phyloP scores from a whole-genome alignment of 352 stramenopile species.

The Pythium brachiatum region DNA sequence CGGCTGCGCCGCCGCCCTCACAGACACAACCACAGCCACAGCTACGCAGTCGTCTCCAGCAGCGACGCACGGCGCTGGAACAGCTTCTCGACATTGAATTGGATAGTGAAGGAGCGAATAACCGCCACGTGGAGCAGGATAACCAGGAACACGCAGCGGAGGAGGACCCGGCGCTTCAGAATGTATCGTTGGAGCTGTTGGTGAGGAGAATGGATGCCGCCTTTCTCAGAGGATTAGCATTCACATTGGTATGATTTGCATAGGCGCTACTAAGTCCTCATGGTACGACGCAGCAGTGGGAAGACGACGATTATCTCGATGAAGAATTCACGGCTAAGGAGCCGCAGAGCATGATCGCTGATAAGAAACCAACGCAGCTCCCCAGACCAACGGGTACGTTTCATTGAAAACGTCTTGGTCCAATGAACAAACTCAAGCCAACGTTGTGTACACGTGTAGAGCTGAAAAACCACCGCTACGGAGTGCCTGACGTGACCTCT shows the following conservation, averaged over 20 bases:
- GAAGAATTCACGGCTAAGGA: constrained; percentile 9
- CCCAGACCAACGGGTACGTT: neutral
- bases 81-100: constrained; percentile 50
- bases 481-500: constrained; percentile 33
- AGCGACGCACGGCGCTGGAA: constrained; percentile 35
- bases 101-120: constrained; percentile 11
- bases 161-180: constrained; percentile 12
- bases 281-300: constrained; percentile 52
- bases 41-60: neutral
- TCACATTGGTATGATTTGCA: neutral
- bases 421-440: neutral
- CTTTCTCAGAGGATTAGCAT: neutral
- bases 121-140: neutral
- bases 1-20: too few species aligned
- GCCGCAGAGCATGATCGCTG: constrained; percentile 11
- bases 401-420: neutral
- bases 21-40: neutral
- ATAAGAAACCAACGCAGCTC: neutral
- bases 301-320: constrained; percentile 20
- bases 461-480: neutral
- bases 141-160: constrained; percentile 18
- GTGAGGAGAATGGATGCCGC: constrained; percentile 20
- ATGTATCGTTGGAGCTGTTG: constrained; percentile 59
- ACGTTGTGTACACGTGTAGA: neutral
- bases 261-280: constrained; percentile 76